phyloP scores from a whole-genome alignment of 192 early-diverging fungal genomes.

The Backusella mclennaniae region DNA sequence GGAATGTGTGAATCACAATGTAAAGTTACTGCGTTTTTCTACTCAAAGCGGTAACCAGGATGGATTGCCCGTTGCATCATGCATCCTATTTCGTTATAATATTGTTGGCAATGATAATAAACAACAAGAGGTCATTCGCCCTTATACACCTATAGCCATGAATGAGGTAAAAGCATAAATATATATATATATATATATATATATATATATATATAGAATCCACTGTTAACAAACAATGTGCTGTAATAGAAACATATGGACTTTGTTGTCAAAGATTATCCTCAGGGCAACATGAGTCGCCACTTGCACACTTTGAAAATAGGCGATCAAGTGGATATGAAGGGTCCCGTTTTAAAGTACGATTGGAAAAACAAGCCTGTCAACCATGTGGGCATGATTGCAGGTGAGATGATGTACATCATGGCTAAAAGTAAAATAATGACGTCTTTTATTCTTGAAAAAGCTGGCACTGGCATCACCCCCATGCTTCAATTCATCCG shows the following conservation, averaged over 20 bases:
- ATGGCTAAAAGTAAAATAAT: too few relatives aligned
- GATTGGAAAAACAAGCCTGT: constrained; percentile 59
- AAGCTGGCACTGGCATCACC: constrained; percentile 73
- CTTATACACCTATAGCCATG: constrained; percentile 68
- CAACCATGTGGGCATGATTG: constrained; percentile 67
- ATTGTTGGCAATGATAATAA: constrained; percentile 60
- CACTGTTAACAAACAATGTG: too few relatives aligned
- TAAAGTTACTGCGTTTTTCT: constrained; percentile 63
- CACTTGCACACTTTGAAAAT: constrained; percentile 59
- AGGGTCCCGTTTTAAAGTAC: constrained; percentile 72
- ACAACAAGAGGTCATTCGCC: constrained; percentile 59
- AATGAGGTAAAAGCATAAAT: constrained; percentile 21
- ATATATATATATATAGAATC: background rate
- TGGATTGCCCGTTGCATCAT: constrained; percentile 71
- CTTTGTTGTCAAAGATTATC: constrained; percentile 70
- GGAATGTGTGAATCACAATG: constrained; percentile 70
- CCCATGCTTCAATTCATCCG: constrained; percentile 67
- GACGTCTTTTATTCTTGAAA: too few relatives aligned
- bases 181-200: background rate
- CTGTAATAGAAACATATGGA: constrained; percentile 53
- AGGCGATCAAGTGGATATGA: constrained; percentile 71
- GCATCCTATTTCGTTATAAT: constrained; percentile 69
- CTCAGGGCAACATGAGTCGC: constrained; percentile 53
- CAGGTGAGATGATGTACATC: constrained; percentile 26
- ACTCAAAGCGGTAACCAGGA: constrained; percentile 46